Evolutionary conservation across 768 basidiomycete species (phyloP).

Genomic region (Suillus americanus): DNA sequence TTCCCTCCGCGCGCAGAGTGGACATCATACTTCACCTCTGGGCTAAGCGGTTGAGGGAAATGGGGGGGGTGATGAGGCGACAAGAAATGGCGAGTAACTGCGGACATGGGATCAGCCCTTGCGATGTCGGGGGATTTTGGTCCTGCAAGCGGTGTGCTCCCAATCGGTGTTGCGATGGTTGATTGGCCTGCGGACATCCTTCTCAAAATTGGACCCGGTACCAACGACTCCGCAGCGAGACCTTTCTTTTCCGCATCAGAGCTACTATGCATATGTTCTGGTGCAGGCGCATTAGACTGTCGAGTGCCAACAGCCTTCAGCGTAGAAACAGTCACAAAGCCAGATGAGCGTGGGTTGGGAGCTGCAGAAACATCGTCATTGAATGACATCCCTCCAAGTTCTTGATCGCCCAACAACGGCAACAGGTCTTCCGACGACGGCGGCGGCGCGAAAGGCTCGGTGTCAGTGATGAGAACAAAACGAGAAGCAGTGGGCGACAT

Average conservation of each 20-base stretch:
- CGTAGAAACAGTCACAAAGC: slow-evolving; percentile 66
- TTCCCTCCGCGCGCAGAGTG: slow-evolving; percentile 76
- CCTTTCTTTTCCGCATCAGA: background rate
- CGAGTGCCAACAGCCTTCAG: slow-evolving; percentile 34
- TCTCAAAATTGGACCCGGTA: slow-evolving; percentile 1
- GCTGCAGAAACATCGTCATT: slow-evolving; percentile 32
- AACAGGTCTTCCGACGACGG: slow-evolving; percentile 11
- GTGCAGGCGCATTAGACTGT: slow-evolving; percentile 1
- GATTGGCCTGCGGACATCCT: slow-evolving; percentile 2
- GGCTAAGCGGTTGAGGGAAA: slow-evolving; percentile 37
- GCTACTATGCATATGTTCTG: background rate
- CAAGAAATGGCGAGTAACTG: background rate
- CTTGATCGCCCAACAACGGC: slow-evolving; percentile 19
- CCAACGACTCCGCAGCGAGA: background rate
- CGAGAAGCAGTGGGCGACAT: slow-evolving; percentile 33
- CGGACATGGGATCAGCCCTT: background rate
- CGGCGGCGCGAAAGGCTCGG: slow-evolving; percentile 20
- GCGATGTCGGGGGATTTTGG: background rate
- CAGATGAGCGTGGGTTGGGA: slow-evolving; percentile 75
- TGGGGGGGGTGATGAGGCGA: slow-evolving; percentile 33
- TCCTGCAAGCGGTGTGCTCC: background rate
- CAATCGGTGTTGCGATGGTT: background rate
- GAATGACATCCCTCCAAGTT: slow-evolving; percentile 3
- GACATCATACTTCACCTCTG: slow-evolving; percentile 67
- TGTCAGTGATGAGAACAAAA: slow-evolving; percentile 27